These are phyloP conservation scores for Kockiozyma suomiensis DNA, from an alignment of 805 yeast species.

Conservation along the genomic window DNA sequence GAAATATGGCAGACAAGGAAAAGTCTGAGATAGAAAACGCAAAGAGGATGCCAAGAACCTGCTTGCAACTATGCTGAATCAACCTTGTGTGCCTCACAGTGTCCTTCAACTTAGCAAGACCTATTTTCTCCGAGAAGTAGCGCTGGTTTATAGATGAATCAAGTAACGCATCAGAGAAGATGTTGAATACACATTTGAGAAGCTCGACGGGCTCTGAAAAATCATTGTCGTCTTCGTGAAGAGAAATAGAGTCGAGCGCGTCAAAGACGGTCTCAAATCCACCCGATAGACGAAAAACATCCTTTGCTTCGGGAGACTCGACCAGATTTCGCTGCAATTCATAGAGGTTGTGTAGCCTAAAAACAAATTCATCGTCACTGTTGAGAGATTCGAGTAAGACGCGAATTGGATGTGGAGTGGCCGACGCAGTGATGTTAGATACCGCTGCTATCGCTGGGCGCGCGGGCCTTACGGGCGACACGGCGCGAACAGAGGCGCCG, in stretches of 20 bases:
- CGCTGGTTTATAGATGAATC: conserved; percentile 20
- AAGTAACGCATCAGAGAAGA: conserved; percentile 30
- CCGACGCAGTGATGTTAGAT: conserved; percentile 30
- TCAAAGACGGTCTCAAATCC: conserved; percentile 35
- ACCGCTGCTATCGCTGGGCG: conserved; percentile 23
- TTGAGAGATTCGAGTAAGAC: conserved; percentile 27
- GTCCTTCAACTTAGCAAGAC: conserved; percentile 1
- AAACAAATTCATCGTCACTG: conserved; percentile 29
- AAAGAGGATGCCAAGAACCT: conserved; percentile 31
- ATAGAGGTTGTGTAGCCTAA: conserved; percentile 30
- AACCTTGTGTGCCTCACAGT: conserved; percentile 14
- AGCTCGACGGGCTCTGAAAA: conserved; percentile 34
- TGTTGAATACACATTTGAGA: conserved; percentile 32
- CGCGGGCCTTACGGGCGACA: conserved; percentile 25
- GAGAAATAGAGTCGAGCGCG: conserved; percentile 16
- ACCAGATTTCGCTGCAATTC: conserved; percentile 34
- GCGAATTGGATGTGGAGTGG: conserved; percentile 29
- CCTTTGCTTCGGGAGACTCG: conserved; percentile 34
- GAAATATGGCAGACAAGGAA: conserved; percentile 32
- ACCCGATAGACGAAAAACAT: conserved; percentile 31
- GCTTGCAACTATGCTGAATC: conserved; percentile 16
- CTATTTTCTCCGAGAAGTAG: conserved; percentile 26
- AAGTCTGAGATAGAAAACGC: conserved; percentile 33
- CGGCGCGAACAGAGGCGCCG: conserved; percentile 15
- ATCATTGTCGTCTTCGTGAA: conserved; percentile 19